phyloP scores from a whole-genome alignment of 345 rosid genomes.

The Linum trigynum region DNA sequence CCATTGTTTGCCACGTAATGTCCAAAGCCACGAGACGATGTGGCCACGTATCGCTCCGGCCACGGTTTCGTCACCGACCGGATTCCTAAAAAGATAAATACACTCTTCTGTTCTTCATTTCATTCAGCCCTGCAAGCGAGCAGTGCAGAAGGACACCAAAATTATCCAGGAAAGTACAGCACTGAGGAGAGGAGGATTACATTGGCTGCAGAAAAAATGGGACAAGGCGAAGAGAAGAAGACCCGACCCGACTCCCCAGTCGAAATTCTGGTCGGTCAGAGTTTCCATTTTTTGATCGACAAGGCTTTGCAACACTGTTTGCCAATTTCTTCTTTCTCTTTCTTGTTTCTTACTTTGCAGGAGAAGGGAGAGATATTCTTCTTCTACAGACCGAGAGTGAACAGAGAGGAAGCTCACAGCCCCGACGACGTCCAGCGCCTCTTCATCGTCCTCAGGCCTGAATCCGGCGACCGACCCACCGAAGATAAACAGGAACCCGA shows the following conservation, averaged over 20 bases:
- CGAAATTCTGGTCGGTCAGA: slow-evolving; percentile 29
- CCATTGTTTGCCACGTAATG: too few relatives aligned
- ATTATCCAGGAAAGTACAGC: too few relatives aligned
- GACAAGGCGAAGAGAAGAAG: slow-evolving; percentile 35
- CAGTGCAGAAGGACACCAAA: too few relatives aligned
- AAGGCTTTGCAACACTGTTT: too few relatives aligned
- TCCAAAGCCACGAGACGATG: too few relatives aligned
- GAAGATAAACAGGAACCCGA: slow-evolving; percentile 56
- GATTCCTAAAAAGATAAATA: too few relatives aligned
- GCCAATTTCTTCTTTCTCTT: background rate
- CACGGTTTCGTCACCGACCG: too few relatives aligned
- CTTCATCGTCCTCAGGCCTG: slow-evolving; percentile 54
- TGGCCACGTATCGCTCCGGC: too few relatives aligned
- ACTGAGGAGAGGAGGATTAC: too few relatives aligned
- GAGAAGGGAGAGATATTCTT: slow-evolving; percentile 74
- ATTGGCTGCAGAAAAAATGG: slow-evolving; percentile 15
- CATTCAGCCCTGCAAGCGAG: too few relatives aligned
- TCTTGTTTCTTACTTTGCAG: slow-evolving; percentile 15
- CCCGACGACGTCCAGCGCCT: slow-evolving; percentile 54
- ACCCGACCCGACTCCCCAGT: slow-evolving; percentile 25
- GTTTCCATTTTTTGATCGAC: background rate
- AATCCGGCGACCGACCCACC: slow-evolving; percentile 42
- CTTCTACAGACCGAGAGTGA: slow-evolving; percentile 71
- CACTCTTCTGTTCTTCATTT: too few relatives aligned
- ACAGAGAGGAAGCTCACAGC: slow-evolving; percentile 53